Conservation (phyloP, 1,284 basidiomycete species). For the Vanrija pseudolonga region DNA sequence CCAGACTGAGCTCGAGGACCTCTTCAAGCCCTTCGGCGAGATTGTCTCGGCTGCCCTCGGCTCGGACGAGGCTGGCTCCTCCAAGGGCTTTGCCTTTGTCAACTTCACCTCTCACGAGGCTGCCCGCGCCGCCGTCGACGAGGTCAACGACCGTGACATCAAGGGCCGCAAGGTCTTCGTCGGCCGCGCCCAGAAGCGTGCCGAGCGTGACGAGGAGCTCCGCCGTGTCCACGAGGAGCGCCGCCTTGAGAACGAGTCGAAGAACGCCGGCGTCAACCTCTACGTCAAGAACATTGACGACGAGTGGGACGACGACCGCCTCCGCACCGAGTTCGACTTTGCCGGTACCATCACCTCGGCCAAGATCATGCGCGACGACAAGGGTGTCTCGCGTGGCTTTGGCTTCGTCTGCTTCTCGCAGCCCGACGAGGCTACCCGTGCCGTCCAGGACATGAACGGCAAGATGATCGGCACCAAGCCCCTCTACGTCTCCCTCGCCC, state of each 20-base stretch:
- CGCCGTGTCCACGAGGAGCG: conserved; percentile 91
- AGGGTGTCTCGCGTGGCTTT: conserved; percentile 74
- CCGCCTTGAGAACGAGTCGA: conserved; percentile 95
- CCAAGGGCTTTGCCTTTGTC: conserved; percentile 97
- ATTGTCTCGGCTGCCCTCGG: conserved; percentile 87
- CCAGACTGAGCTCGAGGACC: conserved; percentile 79
- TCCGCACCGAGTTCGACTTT: conserved; percentile 91
- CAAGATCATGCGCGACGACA: conserved; percentile 99
- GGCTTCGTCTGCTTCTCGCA: conserved; percentile 99
- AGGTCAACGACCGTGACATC: conserved; percentile 81
- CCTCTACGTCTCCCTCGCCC: conserved; percentile 96
- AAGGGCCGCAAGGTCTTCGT: conserved; percentile 93
- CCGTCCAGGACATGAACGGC: conserved; percentile 99
- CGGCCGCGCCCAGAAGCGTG: conserved; percentile 96
- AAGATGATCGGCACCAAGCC: conserved; percentile 99
- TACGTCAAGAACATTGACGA: conserved; percentile 97
- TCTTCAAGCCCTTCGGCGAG: conserved; percentile 75
- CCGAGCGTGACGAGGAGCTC: conserved; percentile 96
- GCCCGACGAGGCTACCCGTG: conserved; percentile 98
- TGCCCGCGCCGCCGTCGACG: conserved; percentile 84
- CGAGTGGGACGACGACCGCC: conserved; percentile 90
- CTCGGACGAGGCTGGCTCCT: conserved; percentile 75
- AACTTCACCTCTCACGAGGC: conserved; percentile 93
- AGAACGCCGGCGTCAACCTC: conserved; percentile 98
- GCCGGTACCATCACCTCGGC: conserved; percentile 97